Percentiles rank a stretch among this genome's conserved stretches.
phyloP scores from a whole-genome alignment of 75 land plant genomes.

The Picea glauca region DNA sequence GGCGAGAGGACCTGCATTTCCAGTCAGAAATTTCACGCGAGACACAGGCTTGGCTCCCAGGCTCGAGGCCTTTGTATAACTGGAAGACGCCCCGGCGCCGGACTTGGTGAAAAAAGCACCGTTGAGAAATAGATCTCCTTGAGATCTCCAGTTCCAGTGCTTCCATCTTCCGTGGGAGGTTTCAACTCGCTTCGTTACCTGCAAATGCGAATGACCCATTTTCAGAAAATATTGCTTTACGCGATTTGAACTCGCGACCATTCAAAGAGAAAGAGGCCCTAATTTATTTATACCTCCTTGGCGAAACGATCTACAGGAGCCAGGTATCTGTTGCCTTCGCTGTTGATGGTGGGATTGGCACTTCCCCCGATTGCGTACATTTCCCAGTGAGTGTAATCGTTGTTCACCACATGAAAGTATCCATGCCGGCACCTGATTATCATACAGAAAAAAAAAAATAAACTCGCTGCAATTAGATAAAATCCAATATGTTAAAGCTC shows the following conservation, averaged over 20 bases:
- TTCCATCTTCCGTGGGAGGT: neutral
- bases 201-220: neutral
- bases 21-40: constrained; percentile 34
- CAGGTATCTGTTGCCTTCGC: constrained; percentile 47
- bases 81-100: constrained; percentile 5
- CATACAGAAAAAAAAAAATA: neutral
- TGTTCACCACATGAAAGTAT: constrained; percentile 47
- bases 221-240: no score
- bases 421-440: constrained; percentile 26
- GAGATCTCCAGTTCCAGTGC: constrained; percentile 9
- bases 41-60: constrained; percentile 18
- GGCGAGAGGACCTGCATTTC: constrained; percentile 50
- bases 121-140: constrained; percentile 4
- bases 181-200: constrained; percentile 6
- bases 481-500: neutral
- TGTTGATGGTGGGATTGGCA: constrained; percentile 42
- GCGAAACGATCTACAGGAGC: constrained; percentile 17
- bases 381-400: constrained; percentile 51
- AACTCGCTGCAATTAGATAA: no score
- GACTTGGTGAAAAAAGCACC: neutral
- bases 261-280: no score
- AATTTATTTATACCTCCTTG: constrained; percentile 7
- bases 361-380: constrained; percentile 69
- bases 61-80: constrained; percentile 7
- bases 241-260: no score